These are phyloP conservation scores for Vitis vinifera DNA, from an alignment of 164 flowering plant genomes.

Conservation along the genomic window ASM3070453v1 NC_081812.1:8398001-8398500, in stretches of 20 bases:
- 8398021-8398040: no score
- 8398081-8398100: no score
- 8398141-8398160: conserved; percentile 40
- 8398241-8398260: conserved; percentile 40
- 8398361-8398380: conserved; percentile 56
- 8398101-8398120: conserved; percentile 20
- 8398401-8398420: conserved; percentile 56
- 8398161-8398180: conserved; percentile 34
- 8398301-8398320: not conserved
- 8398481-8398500: conserved; percentile 62
- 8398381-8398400: conserved; percentile 50
- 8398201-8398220: conserved; percentile 42
- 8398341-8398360: conserved; percentile 16
- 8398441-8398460: conserved; percentile 44
- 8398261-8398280: conserved; percentile 4
- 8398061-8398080: conserved; percentile 1
- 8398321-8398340: not conserved
- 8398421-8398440: conserved; percentile 47
- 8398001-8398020: no score
- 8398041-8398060: no score
- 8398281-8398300: conserved; percentile 15
- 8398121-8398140: conserved; percentile 50
- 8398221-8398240: conserved; percentile 21
- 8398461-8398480: conserved; percentile 52
- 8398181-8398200: conserved; percentile 34